Percentiles rank a stretch among this genome's conserved stretches.
phyloP scores from a whole-genome alignment of 2,329 filamentous ascomycete species.

The Trichoderma hamatum region DNA sequence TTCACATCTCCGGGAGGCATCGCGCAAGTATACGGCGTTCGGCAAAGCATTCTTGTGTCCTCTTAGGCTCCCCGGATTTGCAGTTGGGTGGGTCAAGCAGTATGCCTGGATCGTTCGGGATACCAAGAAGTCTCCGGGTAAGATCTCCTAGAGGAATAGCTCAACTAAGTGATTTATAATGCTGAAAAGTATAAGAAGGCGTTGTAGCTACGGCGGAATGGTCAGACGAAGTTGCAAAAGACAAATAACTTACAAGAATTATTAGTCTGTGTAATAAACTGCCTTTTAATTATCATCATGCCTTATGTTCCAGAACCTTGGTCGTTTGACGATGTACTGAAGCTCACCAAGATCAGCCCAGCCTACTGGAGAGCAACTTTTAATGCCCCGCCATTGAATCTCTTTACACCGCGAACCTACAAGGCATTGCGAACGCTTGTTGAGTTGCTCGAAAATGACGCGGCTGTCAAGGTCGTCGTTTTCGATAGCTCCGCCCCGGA shows the following conservation, averaged over 20 bases:
- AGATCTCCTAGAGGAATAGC: no score
- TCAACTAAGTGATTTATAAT: no score
- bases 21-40: no score
- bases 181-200: neutral
- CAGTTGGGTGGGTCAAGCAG: no score
- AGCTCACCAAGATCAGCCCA: constrained; percentile 11
- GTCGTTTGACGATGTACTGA: constrained; percentile 12
- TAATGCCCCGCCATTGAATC: constrained; percentile 8
- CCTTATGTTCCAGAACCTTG: constrained; percentile 5
- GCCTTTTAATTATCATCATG: neutral
- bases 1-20: no score
- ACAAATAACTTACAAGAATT: neutral
- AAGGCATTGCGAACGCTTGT: neutral
- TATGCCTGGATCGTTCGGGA: no score
- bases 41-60: no score
- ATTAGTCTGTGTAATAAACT: neutral
- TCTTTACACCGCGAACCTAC: constrained; percentile 7
- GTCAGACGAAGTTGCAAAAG: neutral
- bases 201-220: neutral
- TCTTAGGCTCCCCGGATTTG: no score
- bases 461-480: constrained; percentile 5
- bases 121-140: no score
- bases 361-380: constrained; percentile 18
- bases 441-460: neutral
- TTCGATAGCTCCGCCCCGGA: constrained; percentile 4